phyloP scores from a whole-genome alignment of 1,284 basidiomycete species.

The Ustanciosporium gigantosporum region DNA sequence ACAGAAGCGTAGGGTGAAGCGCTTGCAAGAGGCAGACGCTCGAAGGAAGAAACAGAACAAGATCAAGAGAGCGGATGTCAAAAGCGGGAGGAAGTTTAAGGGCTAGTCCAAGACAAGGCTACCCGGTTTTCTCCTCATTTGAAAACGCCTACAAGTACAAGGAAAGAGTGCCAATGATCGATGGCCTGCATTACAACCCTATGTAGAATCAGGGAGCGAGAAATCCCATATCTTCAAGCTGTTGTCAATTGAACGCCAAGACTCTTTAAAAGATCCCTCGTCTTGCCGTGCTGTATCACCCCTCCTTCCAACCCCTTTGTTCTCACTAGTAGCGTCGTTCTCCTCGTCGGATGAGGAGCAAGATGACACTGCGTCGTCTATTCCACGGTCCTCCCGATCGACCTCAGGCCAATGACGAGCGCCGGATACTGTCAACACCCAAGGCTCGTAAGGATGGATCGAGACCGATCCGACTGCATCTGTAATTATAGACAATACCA shows the following conservation, averaged over 20 bases:
- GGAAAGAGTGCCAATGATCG: no score
- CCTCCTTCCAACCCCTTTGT: no score
- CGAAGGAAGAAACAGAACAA: slow-evolving; percentile 36
- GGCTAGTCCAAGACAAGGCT: slow-evolving; percentile 17
- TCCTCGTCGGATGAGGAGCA: not conserved
- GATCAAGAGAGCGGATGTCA: slow-evolving; percentile 36
- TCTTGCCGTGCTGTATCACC: not conserved
- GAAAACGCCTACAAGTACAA: not conserved
- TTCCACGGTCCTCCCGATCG: not conserved
- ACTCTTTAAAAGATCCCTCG: not conserved
- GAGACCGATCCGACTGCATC: slow-evolving; percentile 34
- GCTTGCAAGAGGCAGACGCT: slow-evolving; percentile 27
- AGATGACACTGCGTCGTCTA: not conserved
- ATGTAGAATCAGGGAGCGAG: slow-evolving; percentile 1
- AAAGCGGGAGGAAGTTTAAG: slow-evolving; percentile 35
- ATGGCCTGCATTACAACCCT: not conserved
- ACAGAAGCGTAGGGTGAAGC: slow-evolving; percentile 14
- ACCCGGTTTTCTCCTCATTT: not conserved
- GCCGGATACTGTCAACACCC: slow-evolving; percentile 27
- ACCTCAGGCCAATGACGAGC: slow-evolving; percentile 21
- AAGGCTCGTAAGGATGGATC: slow-evolving; percentile 32
- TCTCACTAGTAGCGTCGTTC: not conserved
- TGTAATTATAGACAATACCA: no score
- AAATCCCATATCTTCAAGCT: slow-evolving; percentile 28
- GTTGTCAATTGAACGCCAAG: slow-evolving; percentile 24